phyloP scores from a whole-genome alignment of 306 rosid genomes.

The Quercus aquifolioides region DNA sequence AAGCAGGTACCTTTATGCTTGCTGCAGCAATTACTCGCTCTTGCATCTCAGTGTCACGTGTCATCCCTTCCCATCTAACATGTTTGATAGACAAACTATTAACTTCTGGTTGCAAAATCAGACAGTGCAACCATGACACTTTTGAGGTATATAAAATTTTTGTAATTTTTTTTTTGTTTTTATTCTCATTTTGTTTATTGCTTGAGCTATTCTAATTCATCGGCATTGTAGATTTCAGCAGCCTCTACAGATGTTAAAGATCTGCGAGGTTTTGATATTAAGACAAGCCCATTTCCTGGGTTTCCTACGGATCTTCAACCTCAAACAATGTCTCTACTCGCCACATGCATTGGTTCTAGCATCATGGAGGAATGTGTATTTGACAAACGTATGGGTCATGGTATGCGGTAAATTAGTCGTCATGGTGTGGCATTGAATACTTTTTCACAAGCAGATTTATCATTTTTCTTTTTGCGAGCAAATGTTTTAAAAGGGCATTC shows the following conservation, averaged over 20 bases:
- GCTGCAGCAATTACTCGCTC: slow-evolving; percentile 39
- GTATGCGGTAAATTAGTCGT: slow-evolving; percentile 6
- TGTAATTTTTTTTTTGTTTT: not conserved
- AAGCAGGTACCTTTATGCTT: slow-evolving; percentile 37
- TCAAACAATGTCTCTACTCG: slow-evolving; percentile 29
- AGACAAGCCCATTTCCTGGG: slow-evolving; percentile 31
- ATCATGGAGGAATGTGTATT: slow-evolving; percentile 28
- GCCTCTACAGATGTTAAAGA: slow-evolving; percentile 4
- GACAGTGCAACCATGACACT: slow-evolving; percentile 11
- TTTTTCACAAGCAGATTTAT: not conserved
- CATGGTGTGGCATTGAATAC: not conserved
- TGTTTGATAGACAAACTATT: slow-evolving; percentile 23
- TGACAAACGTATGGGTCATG: slow-evolving; percentile 32
- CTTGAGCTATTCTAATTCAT: not conserved
- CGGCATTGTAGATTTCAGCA: slow-evolving; percentile 26
- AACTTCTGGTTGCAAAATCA: slow-evolving; percentile 32
- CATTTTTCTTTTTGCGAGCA: not conserved
- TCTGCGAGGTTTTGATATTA: slow-evolving; percentile 18
- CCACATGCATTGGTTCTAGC: slow-evolving; percentile 29
- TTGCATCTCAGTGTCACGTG: slow-evolving; percentile 28
- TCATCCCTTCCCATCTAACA: slow-evolving; percentile 26
- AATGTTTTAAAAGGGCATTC: not conserved
- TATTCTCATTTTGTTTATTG: not conserved
- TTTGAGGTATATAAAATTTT: slow-evolving; percentile 15
- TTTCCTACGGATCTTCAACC: slow-evolving; percentile 42